Percentiles rank a stretch among this genome's conserved stretches.
Evolutionary conservation across 768 basidiomycete species (phyloP).

Genomic region (Collybia nuda): DNA sequence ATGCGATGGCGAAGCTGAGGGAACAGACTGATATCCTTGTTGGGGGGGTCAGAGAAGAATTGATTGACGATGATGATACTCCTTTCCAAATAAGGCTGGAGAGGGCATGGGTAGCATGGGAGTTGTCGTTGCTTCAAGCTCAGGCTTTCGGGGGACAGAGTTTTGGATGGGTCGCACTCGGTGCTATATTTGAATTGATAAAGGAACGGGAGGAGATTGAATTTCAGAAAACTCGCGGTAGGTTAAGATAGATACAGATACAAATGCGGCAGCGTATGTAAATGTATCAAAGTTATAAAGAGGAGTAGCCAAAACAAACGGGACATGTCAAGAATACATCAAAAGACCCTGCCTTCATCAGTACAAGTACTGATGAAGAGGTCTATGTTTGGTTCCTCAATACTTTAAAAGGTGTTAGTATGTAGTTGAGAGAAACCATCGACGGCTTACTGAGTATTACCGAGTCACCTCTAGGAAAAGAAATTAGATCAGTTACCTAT

Average conservation of each 20-base stretch:
- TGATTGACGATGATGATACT: slow-evolving; percentile 48
- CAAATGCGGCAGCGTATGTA: too few relatives aligned
- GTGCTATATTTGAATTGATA: slow-evolving; percentile 54
- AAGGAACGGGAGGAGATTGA: slow-evolving; percentile 21
- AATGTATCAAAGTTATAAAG: too few relatives aligned
- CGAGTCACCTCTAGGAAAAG: slow-evolving; percentile 78
- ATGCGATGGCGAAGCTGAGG: slow-evolving; percentile 53
- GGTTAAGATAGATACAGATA: slow-evolving; percentile 12
- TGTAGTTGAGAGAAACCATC: neutral
- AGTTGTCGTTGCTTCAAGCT: slow-evolving; percentile 34
- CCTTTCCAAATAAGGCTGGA: slow-evolving; percentile 38
- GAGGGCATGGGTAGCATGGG: slow-evolving; percentile 58
- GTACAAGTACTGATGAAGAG: neutral
- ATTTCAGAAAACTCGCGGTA: slow-evolving; percentile 11
- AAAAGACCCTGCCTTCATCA: neutral
- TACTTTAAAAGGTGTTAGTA: slow-evolving; percentile 39
- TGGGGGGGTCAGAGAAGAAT: slow-evolving; percentile 42
- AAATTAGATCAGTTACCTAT: slow-evolving; percentile 5
- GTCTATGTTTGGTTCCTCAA: slow-evolving; percentile 69
- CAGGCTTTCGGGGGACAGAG: slow-evolving; percentile 55
- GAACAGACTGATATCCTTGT: slow-evolving; percentile 57
- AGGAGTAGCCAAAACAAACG: too few relatives aligned
- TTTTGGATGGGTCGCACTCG: slow-evolving; percentile 62
- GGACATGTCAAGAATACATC: too few relatives aligned
- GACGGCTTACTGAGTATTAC: slow-evolving; percentile 83